phyloP scores from a whole-genome alignment of 176 grass and related monocot genomes.

The sorghum (Sorghum bicolor) region Sorghum_bicolor_NCBIv3 NC_012879.2:45929501-45930000 shows the following conservation, averaged over 20 bases:
- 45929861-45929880: no score
- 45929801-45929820: neutral
- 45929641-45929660: constrained; percentile 97
- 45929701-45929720: constrained; percentile 87
- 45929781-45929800: neutral
- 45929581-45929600: constrained; percentile 87
- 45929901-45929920: no score
- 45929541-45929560: constrained; percentile 70
- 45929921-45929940: no score
- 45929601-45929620: constrained; percentile 59
- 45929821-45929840: no score
- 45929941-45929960: no score
- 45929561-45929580: constrained; percentile 58
- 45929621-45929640: constrained; percentile 95
- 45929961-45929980: no score
- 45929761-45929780: constrained; percentile 63
- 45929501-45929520: constrained; percentile 70
- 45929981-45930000: no score
- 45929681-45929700: constrained; percentile 76
- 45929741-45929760: constrained; percentile 47
- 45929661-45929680: constrained; percentile 79
- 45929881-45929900: no score
- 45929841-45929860: no score
- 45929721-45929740: constrained; percentile 38
- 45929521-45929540: constrained; percentile 85